Evolutionary conservation across 495 filamentous ascomycete genomes (phyloP).

Genomic region (Aspergillus mulundensis): DNA sequence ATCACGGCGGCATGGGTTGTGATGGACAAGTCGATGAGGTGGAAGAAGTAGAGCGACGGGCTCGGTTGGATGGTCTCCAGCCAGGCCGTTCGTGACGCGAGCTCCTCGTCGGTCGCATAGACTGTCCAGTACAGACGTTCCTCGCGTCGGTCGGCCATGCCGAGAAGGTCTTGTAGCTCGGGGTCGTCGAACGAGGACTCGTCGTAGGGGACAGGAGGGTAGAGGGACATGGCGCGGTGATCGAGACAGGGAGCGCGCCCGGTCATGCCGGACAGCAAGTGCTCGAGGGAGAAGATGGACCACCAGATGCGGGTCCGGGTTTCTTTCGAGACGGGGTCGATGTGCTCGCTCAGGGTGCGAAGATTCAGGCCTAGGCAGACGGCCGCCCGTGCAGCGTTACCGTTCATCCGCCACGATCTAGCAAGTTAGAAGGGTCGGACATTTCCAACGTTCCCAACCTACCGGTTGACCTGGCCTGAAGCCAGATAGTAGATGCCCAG

Average conservation of each 20-base stretch:
- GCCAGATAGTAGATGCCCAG: constrained; percentile 50
- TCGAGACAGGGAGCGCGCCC: constrained; percentile 52
- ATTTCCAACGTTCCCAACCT: not conserved
- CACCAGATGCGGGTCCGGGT: constrained; percentile 54
- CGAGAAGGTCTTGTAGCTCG: not conserved
- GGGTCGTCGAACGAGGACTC: constrained; percentile 35
- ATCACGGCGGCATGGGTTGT: constrained; percentile 16
- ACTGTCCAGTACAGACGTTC: not conserved
- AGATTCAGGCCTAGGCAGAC: constrained; percentile 51
- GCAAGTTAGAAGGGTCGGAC: not conserved
- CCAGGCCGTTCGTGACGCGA: not conserved
- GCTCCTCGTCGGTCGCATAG: not conserved
- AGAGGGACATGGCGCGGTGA: constrained; percentile 40
- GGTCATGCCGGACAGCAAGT: constrained; percentile 51
- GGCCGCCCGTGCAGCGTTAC: constrained; percentile 48
- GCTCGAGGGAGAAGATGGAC: constrained; percentile 56
- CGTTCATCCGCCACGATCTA: constrained; percentile 52
- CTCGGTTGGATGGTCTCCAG: constrained; percentile 17
- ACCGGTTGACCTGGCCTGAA: constrained; percentile 54
- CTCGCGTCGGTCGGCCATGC: not conserved
- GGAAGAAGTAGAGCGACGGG: constrained; percentile 21
- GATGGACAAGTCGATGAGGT: constrained; percentile 23
- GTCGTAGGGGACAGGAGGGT: constrained; percentile 48
- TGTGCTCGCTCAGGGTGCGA: constrained; percentile 44
- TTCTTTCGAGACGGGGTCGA: constrained; percentile 1